Evolutionary conservation across 2,329 filamentous ascomycete species (phyloP).

Genomic region (Sporothrix mexicana): DNA sequence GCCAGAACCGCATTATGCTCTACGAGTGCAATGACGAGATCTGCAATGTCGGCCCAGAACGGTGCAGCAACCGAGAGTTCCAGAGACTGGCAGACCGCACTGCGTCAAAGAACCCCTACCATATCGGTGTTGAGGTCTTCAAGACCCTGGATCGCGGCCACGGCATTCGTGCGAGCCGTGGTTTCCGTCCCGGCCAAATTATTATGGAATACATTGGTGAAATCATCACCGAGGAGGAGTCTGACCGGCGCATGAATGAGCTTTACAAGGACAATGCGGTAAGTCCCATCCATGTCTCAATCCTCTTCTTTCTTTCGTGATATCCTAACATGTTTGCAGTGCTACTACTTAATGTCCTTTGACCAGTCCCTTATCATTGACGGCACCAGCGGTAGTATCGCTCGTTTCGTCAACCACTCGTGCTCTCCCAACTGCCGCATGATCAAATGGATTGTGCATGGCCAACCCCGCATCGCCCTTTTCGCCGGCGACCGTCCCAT

Average conservation of each 20-base stretch:
- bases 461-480: constrained; percentile 93
- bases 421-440: constrained; percentile 96
- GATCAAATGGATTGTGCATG: constrained; percentile 96
- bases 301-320: too few species aligned
- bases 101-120: constrained; percentile 70
- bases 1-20: constrained; percentile 94
- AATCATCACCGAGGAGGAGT: constrained; percentile 94
- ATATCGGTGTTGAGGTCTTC: constrained; percentile 92
- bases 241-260: constrained; percentile 90
- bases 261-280: constrained; percentile 94
- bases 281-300: constrained; percentile 46
- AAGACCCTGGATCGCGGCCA: constrained; percentile 88
- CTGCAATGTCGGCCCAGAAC: constrained; percentile 75
- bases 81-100: constrained; percentile 76
- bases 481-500: constrained; percentile 91
- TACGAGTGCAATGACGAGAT: constrained; percentile 95
- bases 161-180: constrained; percentile 87
- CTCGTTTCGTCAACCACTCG: constrained; percentile 97
- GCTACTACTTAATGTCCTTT: constrained; percentile 98
- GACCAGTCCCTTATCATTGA: constrained; percentile 99
- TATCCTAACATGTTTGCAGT: constrained; percentile 63
- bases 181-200: constrained; percentile 87
- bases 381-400: constrained; percentile 92
- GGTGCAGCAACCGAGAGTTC: constrained; percentile 88
- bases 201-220: constrained; percentile 99